These are phyloP conservation scores for Pezicula carpinea DNA, from an alignment of 2,329 filamentous ascomycete species.

Conservation along the genomic window DNA sequence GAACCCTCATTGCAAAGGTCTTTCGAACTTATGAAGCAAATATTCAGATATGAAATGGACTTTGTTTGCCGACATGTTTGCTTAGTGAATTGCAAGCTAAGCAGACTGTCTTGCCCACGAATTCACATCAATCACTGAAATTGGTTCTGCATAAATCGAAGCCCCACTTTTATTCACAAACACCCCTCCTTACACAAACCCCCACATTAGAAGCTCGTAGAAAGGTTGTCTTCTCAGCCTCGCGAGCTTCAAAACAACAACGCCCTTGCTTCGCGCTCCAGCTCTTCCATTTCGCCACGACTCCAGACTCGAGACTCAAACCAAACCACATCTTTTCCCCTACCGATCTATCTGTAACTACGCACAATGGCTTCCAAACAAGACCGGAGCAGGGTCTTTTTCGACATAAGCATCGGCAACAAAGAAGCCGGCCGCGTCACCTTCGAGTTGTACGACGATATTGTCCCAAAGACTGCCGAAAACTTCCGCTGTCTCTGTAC, in stretches of 20 bases:
- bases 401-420: slow-evolving; percentile 82
- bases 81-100: no score
- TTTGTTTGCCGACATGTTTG: no score
- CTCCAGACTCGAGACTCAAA: neutral
- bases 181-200: neutral
- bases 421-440: slow-evolving; percentile 70
- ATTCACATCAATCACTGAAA: neutral
- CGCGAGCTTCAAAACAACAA: neutral
- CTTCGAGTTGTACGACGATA: slow-evolving; percentile 73
- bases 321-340: no score
- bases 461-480: slow-evolving; percentile 91
- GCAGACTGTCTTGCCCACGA: no score
- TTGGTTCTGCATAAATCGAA: neutral
- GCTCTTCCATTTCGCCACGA: neutral
- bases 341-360: slow-evolving; percentile 14
- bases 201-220: neutral
- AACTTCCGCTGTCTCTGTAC: slow-evolving; percentile 96
- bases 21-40: no score
- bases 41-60: no score
- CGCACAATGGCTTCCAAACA: slow-evolving; percentile 32
- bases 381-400: slow-evolving; percentile 69
- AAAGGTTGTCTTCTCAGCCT: neutral
- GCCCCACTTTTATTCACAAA: neutral
- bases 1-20: no score
- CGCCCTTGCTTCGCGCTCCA: neutral